Base-by-base conservation (phyloP, 192 early-diverging fungal genomes). In the Mortierella antarctica region DNA sequence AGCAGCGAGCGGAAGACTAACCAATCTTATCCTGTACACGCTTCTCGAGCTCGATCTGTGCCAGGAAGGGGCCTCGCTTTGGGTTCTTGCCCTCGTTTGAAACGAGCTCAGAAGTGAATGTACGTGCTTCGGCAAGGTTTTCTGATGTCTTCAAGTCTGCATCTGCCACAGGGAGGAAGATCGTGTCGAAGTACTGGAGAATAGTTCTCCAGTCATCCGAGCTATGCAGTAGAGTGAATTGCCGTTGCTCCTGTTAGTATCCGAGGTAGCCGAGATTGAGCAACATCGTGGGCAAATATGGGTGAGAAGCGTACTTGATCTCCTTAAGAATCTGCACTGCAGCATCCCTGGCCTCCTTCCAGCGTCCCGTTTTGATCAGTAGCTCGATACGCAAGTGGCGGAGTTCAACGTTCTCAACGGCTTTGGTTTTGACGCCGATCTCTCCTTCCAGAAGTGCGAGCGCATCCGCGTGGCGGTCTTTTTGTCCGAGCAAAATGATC, bases 141-240 rank as follows among this genome's bases (percentile, higher is more conserved):
- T 73, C 73, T 5, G 82, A 78, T 0, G 13, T 50, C 49, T 74
- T 71, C 46, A 79, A 70, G 20, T 88, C 75, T 2, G 65, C 55
- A 42, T 89, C 68, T 57, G 82, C 62, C 5, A 89, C 65, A 17
- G 75, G 61, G 5, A 88, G 66, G 49, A 88, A 88, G 10, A 87
- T 51, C 1, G 92, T 86, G 57, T 93, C 87, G 59, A 95, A 84
- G 52, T 89, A 91, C 52, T 83, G 80, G 8, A 83, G 39, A 81
- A 90, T 91, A 41, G 79, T 85, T 39, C 83, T 82, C 94, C 94
- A 95, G 83, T 95, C 94, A 60, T 95, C 94, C 17, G 88, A 85
- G 67, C 44, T 18, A 61, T 21, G 10, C 12, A 51, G 39, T 64
- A 51, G 3, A 7, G 48, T 12, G 8, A 64, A 11, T 23, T 73